phyloP scores from a whole-genome alignment of 495 filamentous ascomycete genomes.

The Aspergillus haitiensis region DNA sequence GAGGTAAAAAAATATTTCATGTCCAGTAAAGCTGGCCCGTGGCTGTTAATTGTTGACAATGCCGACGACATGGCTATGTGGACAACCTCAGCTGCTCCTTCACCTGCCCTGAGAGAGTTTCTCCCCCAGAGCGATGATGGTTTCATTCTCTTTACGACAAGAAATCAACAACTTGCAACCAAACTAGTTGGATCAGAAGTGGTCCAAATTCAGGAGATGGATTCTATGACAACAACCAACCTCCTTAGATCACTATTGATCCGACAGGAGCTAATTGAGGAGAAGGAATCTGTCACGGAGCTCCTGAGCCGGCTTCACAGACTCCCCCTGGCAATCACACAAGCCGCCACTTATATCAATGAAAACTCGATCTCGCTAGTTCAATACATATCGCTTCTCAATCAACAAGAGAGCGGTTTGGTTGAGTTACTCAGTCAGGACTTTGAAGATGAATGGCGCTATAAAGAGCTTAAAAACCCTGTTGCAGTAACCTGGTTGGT shows the following conservation, averaged over 20 bases:
- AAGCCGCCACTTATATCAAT: slow-evolving; percentile 51
- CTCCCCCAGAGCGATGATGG: neutral
- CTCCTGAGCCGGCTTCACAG: slow-evolving; percentile 40
- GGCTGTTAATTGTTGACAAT: slow-evolving; percentile 16
- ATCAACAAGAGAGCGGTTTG: neutral
- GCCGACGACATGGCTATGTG: slow-evolving; percentile 32
- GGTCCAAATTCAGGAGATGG: neutral
- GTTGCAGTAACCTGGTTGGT: neutral
- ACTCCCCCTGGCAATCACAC: slow-evolving; percentile 49
- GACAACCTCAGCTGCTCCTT: neutral
- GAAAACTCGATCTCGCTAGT: slow-evolving; percentile 37
- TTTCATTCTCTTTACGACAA: neutral
- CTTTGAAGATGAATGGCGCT: neutral
- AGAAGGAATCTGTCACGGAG: neutral
- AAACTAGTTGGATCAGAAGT: neutral
- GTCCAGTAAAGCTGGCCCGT: neutral
- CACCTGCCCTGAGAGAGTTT: neutral
- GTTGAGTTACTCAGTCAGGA: neutral
- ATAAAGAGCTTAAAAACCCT: neutral
- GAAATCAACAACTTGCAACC: neutral
- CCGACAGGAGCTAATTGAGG: neutral
- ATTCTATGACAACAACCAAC: neutral
- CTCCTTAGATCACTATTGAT: neutral
- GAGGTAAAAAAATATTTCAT: slow-evolving; percentile 2
- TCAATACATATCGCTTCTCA: neutral